Evolutionary conservation across 2,329 filamentous ascomycete genomes (phyloP), one percentile per base, ranked within the genome.

Genomic region (Fusarium sp.): DNA sequence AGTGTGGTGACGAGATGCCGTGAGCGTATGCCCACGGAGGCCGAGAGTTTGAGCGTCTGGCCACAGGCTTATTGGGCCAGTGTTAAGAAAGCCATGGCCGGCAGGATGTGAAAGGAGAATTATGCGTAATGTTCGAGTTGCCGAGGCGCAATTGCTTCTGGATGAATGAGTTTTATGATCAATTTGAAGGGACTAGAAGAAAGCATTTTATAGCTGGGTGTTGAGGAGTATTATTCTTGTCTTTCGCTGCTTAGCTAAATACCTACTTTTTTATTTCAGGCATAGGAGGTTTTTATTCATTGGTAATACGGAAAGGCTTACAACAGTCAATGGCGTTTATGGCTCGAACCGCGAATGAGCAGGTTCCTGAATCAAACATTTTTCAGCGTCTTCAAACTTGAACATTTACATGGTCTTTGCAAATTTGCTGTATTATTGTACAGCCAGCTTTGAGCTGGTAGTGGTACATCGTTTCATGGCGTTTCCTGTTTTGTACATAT

Each of bases 51-150:
- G 55, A 83, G 80, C 19, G 77, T 85, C 8, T 90, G 87, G 88
- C 87, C 89, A 1, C 81, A 84, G 53, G 88, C 87, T 18, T 91
- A 90, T 74, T 90, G 88, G 84, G 81, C 84, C 14, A 88, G 86
- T 71, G 81, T 90, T 45, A 84, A 81, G 58, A 88, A 88, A 74
- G 83, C 85, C 18, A 82, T 83, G 58, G 76, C 75, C 34, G 74
- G 74, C 23, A 75, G 76, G 60, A 75, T 74, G 65, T 78, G 65
- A 76, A 43, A 58, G 30, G 34, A 55, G 21, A 16, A 62, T 49
- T 53, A 63, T 44, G 42, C 42, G 53, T 43, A 62, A 65, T 66
- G 48, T 68, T 59, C 56, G 46, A 62, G 62, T 58, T 71, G 55
- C 42, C 42, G 37, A 63, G 57, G 53, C 49, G 55, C 68, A 46